Evolutionary conservation across 306 rosid species (phyloP).

Genomic region (Leucaena leucocephala): DNA sequence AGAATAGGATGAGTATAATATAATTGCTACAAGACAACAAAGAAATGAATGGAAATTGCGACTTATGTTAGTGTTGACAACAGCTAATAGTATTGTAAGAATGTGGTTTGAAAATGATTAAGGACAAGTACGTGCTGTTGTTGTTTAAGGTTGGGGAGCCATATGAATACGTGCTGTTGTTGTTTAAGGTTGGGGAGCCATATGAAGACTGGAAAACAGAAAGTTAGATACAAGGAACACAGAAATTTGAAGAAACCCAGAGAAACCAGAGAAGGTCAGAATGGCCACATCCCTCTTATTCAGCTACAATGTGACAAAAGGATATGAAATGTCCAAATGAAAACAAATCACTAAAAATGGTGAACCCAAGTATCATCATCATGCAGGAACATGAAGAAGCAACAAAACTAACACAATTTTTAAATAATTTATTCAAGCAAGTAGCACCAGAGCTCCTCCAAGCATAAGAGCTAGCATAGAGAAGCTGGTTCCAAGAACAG

Average conservation of each 20-base stretch:
- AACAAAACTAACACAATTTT: background rate
- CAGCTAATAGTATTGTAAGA: background rate
- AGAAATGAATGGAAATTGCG: background rate
- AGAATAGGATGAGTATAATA: no score
- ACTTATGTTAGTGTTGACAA: background rate
- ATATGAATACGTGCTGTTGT: background rate
- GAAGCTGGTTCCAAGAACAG: constrained; percentile 40
- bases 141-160: background rate
- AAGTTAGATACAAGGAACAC: background rate
- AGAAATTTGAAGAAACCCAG: background rate
- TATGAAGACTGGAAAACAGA: background rate
- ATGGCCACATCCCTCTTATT: constrained; percentile 44
- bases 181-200: background rate
- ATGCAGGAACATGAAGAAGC: constrained; percentile 8
- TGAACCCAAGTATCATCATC: constrained; percentile 35
- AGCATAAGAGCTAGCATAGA: constrained; percentile 34
- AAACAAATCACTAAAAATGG: constrained; percentile 37
- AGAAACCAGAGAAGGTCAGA: constrained; percentile 5
- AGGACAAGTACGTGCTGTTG: background rate
- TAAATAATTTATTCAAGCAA: background rate
- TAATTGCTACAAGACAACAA: background rate
- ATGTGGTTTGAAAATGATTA: background rate
- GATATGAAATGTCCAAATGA: constrained; percentile 5
- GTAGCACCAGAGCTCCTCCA: constrained; percentile 42
- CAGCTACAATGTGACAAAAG: constrained; percentile 15